Percentiles rank a stretch among this genome's conserved stretches.
These are phyloP conservation scores for Candida patagonica DNA, from an alignment of 805 yeast species.

Conservation along the genomic window DNA sequence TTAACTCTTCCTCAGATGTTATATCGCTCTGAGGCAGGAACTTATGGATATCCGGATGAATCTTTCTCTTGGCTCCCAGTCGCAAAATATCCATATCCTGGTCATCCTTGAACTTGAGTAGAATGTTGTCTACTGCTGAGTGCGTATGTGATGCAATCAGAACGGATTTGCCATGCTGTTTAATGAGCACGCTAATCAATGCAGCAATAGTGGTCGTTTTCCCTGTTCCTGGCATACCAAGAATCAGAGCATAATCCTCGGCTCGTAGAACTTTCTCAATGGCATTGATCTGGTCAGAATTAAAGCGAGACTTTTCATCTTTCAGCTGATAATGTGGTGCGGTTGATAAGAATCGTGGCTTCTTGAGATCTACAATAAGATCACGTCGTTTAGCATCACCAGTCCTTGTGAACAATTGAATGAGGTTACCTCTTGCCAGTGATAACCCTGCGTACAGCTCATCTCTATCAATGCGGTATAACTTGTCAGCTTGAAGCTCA, in stretches of 20 bases:
- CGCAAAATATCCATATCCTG: conserved; percentile 45
- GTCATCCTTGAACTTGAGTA: conserved; percentile 54
- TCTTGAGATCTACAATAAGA: conserved; percentile 44
- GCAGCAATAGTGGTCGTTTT: conserved; percentile 85
- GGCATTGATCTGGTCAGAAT: conserved; percentile 64
- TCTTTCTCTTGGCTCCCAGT: conserved; percentile 47
- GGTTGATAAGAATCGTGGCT: conserved; percentile 34
- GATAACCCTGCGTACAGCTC: conserved; percentile 68
- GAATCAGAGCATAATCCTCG: conserved; percentile 65
- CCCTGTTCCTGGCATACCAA: conserved; percentile 99
- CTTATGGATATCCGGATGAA: conserved; percentile 53
- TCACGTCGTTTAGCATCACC: conserved; percentile 36
- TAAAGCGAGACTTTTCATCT: conserved; percentile 34
- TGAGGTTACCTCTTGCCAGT: conserved; percentile 63
- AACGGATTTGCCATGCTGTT: conserved; percentile 49
- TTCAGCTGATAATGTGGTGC: conserved; percentile 7
- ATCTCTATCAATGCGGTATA: conserved; percentile 71
- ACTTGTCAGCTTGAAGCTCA: conserved; percentile 30
- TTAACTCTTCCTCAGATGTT: conserved; percentile 37
- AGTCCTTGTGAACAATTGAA: conserved; percentile 52
- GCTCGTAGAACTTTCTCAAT: conserved; percentile 55
- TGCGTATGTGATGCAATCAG: conserved; percentile 83
- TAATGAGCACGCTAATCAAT: conserved; percentile 52
- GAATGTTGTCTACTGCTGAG: conserved; percentile 91
- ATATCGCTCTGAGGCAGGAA: conserved; percentile 34